Percentiles rank a stretch among this genome's conserved stretches.
These are phyloP conservation scores for Pichia cabralensis DNA, from an alignment of 805 yeast genomes.

Conservation along the genomic window DNA sequence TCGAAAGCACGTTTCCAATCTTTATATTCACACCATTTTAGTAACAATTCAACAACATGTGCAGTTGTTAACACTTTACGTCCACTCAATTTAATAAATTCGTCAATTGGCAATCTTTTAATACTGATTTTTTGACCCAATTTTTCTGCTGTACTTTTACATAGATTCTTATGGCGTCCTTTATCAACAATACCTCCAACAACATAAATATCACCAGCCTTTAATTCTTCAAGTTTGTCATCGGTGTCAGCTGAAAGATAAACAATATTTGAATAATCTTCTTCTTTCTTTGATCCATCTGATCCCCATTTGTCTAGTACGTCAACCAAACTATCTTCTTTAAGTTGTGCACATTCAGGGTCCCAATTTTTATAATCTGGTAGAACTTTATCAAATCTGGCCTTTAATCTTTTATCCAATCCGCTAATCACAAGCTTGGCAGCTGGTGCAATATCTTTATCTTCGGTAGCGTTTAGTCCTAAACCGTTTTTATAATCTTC, in stretches of 20 bases:
- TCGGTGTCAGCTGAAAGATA: conserved; percentile 87
- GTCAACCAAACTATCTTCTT: conserved; percentile 28
- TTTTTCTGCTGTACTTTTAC: conserved; percentile 70
- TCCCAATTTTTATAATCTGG: conserved; percentile 61
- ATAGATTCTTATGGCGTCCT: conserved; percentile 74
- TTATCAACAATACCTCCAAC: conserved; percentile 97
- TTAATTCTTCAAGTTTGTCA: conserved; percentile 50
- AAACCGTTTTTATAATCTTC: neutral
- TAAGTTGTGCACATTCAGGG: conserved; percentile 38
- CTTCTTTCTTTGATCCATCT: conserved; percentile 45
- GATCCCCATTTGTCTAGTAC: conserved; percentile 23
- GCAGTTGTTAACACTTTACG: conserved; percentile 87
- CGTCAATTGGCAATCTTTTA: conserved; percentile 78
- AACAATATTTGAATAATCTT: conserved; percentile 33
- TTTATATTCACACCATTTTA: conserved; percentile 65
- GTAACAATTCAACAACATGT: conserved; percentile 83
- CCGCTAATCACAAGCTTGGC: conserved; percentile 54
- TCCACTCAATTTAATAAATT: conserved; percentile 73
- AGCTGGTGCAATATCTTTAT: conserved; percentile 18
- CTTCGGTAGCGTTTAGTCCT: neutral
- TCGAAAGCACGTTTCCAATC: conserved; percentile 88
- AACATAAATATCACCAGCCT: conserved; percentile 66
- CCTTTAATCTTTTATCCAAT: conserved; percentile 53
- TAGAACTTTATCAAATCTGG: conserved; percentile 58
- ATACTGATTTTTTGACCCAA: conserved; percentile 49